Evolutionary conservation across 176 grass and related monocot species (phyloP).

Genomic region (Typha latifolia): DNA sequence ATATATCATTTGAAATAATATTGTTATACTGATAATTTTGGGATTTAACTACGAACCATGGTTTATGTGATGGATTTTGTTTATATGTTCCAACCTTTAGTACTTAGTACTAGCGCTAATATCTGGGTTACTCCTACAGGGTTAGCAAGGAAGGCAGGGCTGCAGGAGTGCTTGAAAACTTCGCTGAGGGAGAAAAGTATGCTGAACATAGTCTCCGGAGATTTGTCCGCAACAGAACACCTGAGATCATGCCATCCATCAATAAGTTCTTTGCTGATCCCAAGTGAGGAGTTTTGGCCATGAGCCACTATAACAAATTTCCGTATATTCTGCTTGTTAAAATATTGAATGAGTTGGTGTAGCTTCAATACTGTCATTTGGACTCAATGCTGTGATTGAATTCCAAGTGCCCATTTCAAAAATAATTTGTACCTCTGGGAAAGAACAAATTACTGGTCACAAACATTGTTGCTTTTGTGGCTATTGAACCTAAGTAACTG

Average conservation of each 20-base stretch:
- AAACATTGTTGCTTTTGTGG: not conserved
- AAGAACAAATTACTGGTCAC: not conserved
- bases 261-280: constrained; percentile 75
- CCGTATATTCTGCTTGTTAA: not conserved
- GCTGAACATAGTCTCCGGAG: constrained; percentile 49
- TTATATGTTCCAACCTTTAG: not conserved
- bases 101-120: not conserved
- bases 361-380: not conserved
- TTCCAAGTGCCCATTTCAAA: not conserved
- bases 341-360: not conserved
- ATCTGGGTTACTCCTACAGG: constrained; percentile 28
- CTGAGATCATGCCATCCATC: constrained; percentile 62
- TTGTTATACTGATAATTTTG: not conserved
- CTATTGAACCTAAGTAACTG: not conserved
- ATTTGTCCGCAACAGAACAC: constrained; percentile 53
- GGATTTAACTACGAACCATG: not conserved
- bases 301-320: not conserved
- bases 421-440: not conserved
- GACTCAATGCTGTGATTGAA: not conserved
- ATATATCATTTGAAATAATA: not conserved
- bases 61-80: not conserved
- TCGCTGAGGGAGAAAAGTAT: constrained; percentile 58
- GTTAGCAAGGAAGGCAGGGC: constrained; percentile 62
- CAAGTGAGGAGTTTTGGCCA: constrained; percentile 26
- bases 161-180: constrained; percentile 67